Conservation (phyloP, 495 filamentous ascomycete species). For the Terfezia claveryi region DNA sequence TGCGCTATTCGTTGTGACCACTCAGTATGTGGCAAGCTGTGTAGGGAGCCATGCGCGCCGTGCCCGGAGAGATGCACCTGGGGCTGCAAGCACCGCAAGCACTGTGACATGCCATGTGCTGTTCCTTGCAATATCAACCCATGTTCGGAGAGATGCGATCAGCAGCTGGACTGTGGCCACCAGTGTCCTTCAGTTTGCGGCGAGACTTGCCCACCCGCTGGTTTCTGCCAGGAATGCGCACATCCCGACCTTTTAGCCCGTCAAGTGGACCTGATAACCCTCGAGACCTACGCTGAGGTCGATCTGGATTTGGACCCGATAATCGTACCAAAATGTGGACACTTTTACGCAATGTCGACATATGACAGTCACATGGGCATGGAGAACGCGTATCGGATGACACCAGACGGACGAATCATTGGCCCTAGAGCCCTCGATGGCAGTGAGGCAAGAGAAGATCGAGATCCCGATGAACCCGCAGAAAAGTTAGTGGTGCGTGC, state of each 20-base stretch:
- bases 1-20: slow-evolving; percentile 45
- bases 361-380: slow-evolving; percentile 49
- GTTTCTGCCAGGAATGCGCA: slow-evolving; percentile 36
- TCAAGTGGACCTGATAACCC: slow-evolving; percentile 32
- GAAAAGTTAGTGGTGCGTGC: too few relatives aligned
- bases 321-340: slow-evolving; percentile 43
- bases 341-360: slow-evolving; percentile 37
- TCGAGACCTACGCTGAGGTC: slow-evolving; percentile 30
- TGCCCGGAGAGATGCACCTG: slow-evolving; percentile 39
- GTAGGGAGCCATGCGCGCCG: slow-evolving; percentile 41
- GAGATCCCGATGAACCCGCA: too few relatives aligned
- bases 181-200: slow-evolving; percentile 47
- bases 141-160: slow-evolving; percentile 41
- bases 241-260: slow-evolving; percentile 23
- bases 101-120: slow-evolving; percentile 40
- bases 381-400: slow-evolving; percentile 32
- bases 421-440: too few relatives aligned
- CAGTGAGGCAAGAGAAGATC: too few relatives aligned
- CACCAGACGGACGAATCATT: slow-evolving; percentile 20
- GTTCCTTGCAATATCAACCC: slow-evolving; percentile 42
- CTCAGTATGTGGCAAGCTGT: slow-evolving; percentile 35
- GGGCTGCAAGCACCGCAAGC: slow-evolving; percentile 31
- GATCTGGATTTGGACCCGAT: slow-evolving; percentile 37
- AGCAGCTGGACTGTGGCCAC: slow-evolving; percentile 39
- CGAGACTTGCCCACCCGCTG: slow-evolving; percentile 34